phyloP scores from a whole-genome alignment of 805 yeast species.

The Saccharomycopsis synnaedendra region DNA sequence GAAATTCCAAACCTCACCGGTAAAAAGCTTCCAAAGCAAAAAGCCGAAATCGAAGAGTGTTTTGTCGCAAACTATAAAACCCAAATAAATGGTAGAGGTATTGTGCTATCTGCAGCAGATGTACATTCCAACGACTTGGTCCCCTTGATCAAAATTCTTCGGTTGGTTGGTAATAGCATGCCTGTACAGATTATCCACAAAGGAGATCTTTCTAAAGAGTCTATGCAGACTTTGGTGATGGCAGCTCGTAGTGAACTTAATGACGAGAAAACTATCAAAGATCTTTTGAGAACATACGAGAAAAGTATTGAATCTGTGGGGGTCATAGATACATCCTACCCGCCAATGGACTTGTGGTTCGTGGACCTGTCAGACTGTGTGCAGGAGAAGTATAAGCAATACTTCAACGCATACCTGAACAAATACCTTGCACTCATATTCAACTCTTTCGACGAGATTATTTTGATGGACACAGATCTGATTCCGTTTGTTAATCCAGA shows the following conservation, averaged over 20 bases:
- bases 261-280: not conserved
- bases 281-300: not conserved
- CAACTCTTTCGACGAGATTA: conserved; percentile 36
- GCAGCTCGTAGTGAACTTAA: conserved; percentile 28
- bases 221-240: conserved; percentile 24
- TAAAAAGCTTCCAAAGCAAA: conserved; percentile 24
- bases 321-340: conserved; percentile 11
- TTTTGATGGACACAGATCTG: conserved; percentile 42
- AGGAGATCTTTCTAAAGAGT: conserved; percentile 23
- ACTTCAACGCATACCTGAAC: conserved; percentile 30
- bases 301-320: not conserved
- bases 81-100: conserved; percentile 25
- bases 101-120: conserved; percentile 24
- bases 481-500: conserved; percentile 32
- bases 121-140: conserved; percentile 21
- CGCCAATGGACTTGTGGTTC: conserved; percentile 30
- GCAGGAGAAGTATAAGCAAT: conserved; percentile 8
- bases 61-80: conserved; percentile 20
- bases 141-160: conserved; percentile 29
- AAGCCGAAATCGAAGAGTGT: conserved; percentile 16
- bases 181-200: conserved; percentile 33
- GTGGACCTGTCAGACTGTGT: conserved; percentile 23
- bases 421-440: conserved; percentile 39
- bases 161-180: conserved; percentile 25
- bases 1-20: conserved; percentile 19